phyloP scores from a whole-genome alignment of 192 early-diverging fungal genomes.

The Paraglomus brasilianum region DNA sequence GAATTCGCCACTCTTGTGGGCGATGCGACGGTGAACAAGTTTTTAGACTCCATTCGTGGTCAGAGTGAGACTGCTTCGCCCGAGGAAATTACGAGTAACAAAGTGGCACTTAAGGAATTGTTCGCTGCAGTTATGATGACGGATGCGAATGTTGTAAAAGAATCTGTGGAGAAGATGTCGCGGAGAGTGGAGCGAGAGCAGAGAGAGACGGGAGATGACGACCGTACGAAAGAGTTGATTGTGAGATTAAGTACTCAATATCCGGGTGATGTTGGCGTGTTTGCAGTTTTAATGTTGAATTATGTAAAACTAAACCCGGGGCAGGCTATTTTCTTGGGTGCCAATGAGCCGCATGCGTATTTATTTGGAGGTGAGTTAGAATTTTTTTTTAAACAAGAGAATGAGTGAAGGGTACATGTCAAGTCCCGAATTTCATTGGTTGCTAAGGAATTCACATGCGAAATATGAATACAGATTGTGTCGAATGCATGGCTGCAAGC shows the following conservation, averaged over 20 bases:
- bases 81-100: too few species aligned
- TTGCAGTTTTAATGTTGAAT: conserved; percentile 89
- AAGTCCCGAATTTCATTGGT: too few species aligned
- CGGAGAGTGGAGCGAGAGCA: neutral
- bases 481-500: conserved; percentile 98
- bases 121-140: conserved; percentile 17
- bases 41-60: too few species aligned
- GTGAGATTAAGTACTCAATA: conserved; percentile 77
- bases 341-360: conserved; percentile 97
- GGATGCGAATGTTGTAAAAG: too few species aligned
- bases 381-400: too few species aligned
- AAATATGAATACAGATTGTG: conserved; percentile 65
- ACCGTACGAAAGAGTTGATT: conserved; percentile 57
- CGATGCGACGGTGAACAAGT: neutral
- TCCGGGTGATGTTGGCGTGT: conserved; percentile 87
- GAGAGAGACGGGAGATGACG: neutral
- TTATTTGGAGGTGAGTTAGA: conserved; percentile 70
- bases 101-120: neutral
- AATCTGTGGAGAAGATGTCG: neutral
- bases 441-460: too few species aligned
- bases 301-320: conserved; percentile 78
- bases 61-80: too few species aligned
- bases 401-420: too few species aligned
- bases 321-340: conserved; percentile 91
- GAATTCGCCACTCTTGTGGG: conserved; percentile 76